Percentiles rank a stretch among this genome's conserved stretches.
phyloP scores from a whole-genome alignment of 2,329 filamentous ascomycete species.

The Calonectria hawksworthii region DNA sequence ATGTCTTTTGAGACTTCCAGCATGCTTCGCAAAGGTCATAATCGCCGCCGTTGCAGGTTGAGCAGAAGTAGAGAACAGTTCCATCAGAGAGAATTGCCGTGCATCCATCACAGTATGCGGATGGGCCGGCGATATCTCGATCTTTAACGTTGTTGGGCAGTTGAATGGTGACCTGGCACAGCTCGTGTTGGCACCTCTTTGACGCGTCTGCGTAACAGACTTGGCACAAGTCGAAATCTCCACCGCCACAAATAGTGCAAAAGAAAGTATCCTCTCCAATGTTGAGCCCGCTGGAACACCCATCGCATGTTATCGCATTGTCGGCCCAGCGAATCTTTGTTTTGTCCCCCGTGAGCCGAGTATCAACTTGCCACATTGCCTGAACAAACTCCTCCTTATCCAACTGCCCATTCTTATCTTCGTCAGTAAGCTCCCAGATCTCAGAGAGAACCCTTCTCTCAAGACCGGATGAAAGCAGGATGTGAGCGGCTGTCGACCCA shows the following conservation, averaged over 20 bases:
- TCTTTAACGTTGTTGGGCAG: neutral
- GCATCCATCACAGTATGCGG: slow-evolving; percentile 20
- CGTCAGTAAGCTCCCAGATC: slow-evolving; percentile 24
- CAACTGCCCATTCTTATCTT: slow-evolving; percentile 23
- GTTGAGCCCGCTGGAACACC: slow-evolving; percentile 14
- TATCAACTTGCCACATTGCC: slow-evolving; percentile 25
- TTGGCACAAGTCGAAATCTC: slow-evolving; percentile 26
- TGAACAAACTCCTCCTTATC: slow-evolving; percentile 24
- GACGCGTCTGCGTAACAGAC: slow-evolving; percentile 1
- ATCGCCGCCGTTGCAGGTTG: slow-evolving; percentile 20
- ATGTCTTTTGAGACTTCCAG: slow-evolving; percentile 12
- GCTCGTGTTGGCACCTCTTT: neutral
- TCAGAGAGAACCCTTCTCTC: slow-evolving; percentile 14
- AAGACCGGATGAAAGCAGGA: slow-evolving; percentile 20
- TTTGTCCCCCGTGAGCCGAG: slow-evolving; percentile 10
- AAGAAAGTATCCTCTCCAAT: slow-evolving; percentile 23
- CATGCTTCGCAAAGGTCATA: slow-evolving; percentile 26
- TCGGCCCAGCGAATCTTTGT: slow-evolving; percentile 13
- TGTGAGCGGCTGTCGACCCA: slow-evolving; percentile 3
- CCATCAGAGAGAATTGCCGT: neutral
- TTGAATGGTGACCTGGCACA: neutral
- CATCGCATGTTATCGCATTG: slow-evolving; percentile 12
- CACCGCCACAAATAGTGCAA: slow-evolving; percentile 17
- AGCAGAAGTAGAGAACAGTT: slow-evolving; percentile 12
- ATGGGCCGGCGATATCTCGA: neutral